Conservation (phyloP, 2,329 filamentous ascomycete species). For the Sarocladium brachiariae region DNA sequence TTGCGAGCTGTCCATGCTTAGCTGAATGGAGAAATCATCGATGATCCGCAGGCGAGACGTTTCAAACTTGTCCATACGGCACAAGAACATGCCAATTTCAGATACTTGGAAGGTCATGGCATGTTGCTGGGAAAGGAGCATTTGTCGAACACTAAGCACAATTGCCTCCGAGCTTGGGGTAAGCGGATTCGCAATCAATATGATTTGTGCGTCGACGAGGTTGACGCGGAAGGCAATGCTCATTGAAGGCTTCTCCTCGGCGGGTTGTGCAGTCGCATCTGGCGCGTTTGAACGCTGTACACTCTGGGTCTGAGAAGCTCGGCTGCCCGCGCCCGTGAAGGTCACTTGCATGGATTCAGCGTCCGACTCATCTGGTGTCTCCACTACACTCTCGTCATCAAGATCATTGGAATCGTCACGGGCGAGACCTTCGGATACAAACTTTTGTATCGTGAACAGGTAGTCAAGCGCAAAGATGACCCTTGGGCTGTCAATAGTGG, state of each 20-base stretch:
- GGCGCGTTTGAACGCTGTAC: constrained; percentile 14
- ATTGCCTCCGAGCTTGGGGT: constrained; percentile 90
- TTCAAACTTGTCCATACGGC: constrained; percentile 97
- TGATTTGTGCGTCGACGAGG: constrained; percentile 91
- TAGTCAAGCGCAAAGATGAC: constrained; percentile 97
- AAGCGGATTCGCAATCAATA: constrained; percentile 90
- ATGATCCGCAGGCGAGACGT: constrained; percentile 84
- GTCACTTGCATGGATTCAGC: constrained; percentile 48
- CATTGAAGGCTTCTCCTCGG: constrained; percentile 38
- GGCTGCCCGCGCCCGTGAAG: constrained; percentile 20
- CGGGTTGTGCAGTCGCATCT: not conserved
- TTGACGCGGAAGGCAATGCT: constrained; percentile 85
- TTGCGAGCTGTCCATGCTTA: constrained; percentile 71
- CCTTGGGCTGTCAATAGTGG: constrained; percentile 89
- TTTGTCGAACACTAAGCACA: constrained; percentile 88
- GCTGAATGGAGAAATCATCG: constrained; percentile 89
- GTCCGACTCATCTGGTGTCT: constrained; percentile 53
- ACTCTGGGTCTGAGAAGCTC: constrained; percentile 9
- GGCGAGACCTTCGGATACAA: constrained; percentile 64
- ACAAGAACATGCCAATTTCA: constrained; percentile 95
- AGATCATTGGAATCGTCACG: constrained; percentile 41
- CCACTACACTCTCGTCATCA: constrained; percentile 46
- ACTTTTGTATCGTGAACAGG: constrained; percentile 80
- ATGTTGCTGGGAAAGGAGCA: constrained; percentile 88
- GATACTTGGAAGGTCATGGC: constrained; percentile 89